phyloP scores from a whole-genome alignment of 306 rosid genomes.

The Hylodesmum podocarpum region DNA sequence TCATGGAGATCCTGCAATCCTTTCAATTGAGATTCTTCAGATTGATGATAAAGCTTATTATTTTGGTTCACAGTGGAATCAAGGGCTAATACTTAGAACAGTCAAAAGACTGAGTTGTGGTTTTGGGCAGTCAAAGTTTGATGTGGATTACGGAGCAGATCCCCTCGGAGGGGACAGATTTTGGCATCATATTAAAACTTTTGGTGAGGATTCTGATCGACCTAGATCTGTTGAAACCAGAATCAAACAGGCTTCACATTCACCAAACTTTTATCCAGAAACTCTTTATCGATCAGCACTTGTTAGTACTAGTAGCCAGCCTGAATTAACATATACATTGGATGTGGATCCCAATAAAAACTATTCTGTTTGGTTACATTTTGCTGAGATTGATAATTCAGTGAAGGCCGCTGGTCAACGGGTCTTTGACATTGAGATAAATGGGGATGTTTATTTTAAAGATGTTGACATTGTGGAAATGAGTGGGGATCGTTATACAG shows the following conservation, averaged over 20 bases:
- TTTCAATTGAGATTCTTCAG: conserved; percentile 93
- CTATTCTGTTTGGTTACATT: conserved; percentile 93
- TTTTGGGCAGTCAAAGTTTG: conserved; percentile 70
- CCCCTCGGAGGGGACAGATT: conserved; percentile 91
- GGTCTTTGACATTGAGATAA: conserved; percentile 74
- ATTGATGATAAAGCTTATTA: conserved; percentile 66
- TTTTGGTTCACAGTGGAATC: conserved; percentile 54
- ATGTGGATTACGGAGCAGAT: conserved; percentile 60
- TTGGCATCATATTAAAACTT: conserved; percentile 58
- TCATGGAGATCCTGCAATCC: conserved; percentile 98
- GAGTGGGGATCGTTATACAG: conserved; percentile 70
- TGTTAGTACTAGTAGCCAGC: conserved; percentile 62
- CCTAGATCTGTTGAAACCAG: conserved; percentile 63
- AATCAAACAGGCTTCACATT: conserved; percentile 61
- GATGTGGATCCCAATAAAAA: conserved; percentile 90
- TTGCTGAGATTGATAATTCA: conserved; percentile 78
- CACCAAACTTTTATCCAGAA: conserved; percentile 92
- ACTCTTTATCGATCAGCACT: conserved; percentile 78
- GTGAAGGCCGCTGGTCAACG: conserved; percentile 64
- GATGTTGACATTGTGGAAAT: conserved; percentile 69
- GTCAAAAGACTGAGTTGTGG: conserved; percentile 83
- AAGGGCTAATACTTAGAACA: conserved; percentile 70
- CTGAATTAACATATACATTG: conserved; percentile 62
- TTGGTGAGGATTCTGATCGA: conserved; percentile 61
- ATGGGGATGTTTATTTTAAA: conserved; percentile 53